Conservation (phyloP, 768 basidiomycete genomes). For the Candolleomyces aberdarensis region DNA sequence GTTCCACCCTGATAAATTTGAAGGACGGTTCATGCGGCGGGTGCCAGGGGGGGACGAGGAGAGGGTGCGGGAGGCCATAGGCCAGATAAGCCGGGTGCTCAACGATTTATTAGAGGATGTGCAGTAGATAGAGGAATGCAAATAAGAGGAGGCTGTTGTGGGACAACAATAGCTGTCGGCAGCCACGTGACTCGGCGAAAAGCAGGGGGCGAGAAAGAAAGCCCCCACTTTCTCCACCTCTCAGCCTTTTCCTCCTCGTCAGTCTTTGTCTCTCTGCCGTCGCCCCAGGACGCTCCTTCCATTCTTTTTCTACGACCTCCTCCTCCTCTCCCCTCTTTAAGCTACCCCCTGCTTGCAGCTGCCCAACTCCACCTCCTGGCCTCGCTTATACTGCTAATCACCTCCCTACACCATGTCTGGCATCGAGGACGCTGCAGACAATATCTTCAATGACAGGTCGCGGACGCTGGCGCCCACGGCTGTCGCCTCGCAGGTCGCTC, state of each 20-base stretch:
- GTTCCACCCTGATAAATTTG: constrained; percentile 82
- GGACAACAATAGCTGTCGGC: constrained; percentile 4
- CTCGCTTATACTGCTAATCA: background rate
- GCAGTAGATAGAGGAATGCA: background rate
- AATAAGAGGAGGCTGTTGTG: background rate
- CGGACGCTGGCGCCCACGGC: constrained; percentile 79
- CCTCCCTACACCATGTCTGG: constrained; percentile 26
- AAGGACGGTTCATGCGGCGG: constrained; percentile 62
- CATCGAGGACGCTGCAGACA: constrained; percentile 32
- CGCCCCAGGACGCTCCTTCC: background rate
- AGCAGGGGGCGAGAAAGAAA: background rate
- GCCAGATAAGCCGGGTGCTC: constrained; percentile 58
- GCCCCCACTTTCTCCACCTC: background rate
- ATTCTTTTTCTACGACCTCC: background rate
- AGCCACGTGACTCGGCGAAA: background rate
- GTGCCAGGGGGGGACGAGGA: constrained; percentile 46
- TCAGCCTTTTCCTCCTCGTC: background rate
- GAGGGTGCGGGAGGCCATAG: constrained; percentile 56
- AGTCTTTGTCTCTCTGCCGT: background rate
- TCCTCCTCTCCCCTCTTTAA: background rate
- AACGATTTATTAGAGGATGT: constrained; percentile 47
- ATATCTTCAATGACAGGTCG: constrained; percentile 40
- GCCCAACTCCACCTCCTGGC: constrained; percentile 4
- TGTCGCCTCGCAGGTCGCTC: constrained; percentile 71
- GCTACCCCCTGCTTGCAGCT: background rate